Evolutionary conservation across 805 yeast species (phyloP).

Genomic region (Ogataea saltuana): DNA sequence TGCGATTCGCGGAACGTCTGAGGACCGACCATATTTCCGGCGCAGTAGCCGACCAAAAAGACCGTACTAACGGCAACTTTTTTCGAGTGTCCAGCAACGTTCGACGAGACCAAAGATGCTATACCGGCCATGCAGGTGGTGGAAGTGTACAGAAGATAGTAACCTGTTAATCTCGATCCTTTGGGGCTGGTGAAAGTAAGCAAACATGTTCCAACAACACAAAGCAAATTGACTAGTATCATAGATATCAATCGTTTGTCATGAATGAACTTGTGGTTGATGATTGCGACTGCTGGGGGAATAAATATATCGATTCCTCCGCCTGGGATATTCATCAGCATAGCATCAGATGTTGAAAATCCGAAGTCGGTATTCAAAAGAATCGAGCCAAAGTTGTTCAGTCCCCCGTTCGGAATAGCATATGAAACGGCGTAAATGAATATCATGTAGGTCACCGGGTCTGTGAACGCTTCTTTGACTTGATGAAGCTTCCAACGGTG

Average conservation of each 20-base stretch:
- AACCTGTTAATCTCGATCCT: conserved; percentile 32
- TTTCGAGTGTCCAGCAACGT: conserved; percentile 54
- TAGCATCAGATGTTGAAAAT: conserved; percentile 27
- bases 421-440: conserved; percentile 33
- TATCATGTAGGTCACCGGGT: conserved; percentile 46
- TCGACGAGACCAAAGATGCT: conserved; percentile 31
- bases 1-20: conserved; percentile 50
- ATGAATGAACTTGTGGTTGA: conserved; percentile 24
- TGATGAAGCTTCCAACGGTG: conserved; percentile 26
- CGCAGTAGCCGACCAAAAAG: conserved; percentile 41
- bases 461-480: conserved; percentile 22
- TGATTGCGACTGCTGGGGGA: conserved; percentile 29
- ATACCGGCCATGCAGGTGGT: conserved; percentile 33
- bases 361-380: conserved; percentile 31
- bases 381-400: conserved; percentile 48
- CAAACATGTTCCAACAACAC: conserved; percentile 26
- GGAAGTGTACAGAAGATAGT: conserved; percentile 29
- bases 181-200: conserved; percentile 27
- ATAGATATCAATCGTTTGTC: conserved; percentile 44
- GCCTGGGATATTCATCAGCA: conserved; percentile 27
- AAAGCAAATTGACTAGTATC: conserved; percentile 24
- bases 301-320: conserved; percentile 36
- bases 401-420: conserved; percentile 35
- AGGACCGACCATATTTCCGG: conserved; percentile 53
- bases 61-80: conserved; percentile 42